Evolutionary conservation across 371 early-diverging fungal genomes (phyloP).

Genomic region (Mortierella sp.): DNA sequence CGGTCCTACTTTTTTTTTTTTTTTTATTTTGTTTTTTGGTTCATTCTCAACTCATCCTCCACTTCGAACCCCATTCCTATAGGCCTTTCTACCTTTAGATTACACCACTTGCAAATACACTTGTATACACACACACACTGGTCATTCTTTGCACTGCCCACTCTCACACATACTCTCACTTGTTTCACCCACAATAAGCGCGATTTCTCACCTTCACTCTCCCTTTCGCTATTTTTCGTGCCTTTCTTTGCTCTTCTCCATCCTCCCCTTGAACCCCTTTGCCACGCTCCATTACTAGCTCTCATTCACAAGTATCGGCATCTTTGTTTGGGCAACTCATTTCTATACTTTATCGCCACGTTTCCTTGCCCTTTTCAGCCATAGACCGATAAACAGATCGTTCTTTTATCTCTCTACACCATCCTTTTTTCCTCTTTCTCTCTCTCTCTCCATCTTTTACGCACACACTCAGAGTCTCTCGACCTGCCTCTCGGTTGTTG

Average conservation of each 20-base stretch:
- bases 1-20: background rate
- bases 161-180: constrained; percentile 2
- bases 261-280: constrained; percentile 7
- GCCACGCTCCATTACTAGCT: constrained; percentile 21
- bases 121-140: background rate
- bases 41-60: background rate
- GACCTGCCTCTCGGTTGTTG: constrained; percentile 10
- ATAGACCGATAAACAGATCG: background rate
- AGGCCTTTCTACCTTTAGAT: no score
- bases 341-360: background rate
- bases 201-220: constrained; percentile 4
- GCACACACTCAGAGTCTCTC: background rate
- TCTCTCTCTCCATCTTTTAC: background rate
- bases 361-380: background rate
- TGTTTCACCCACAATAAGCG: background rate
- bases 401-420: background rate
- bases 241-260: constrained; percentile 2
- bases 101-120: no score
- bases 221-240: constrained; percentile 2
- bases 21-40: background rate
- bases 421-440: background rate
- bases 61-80: no score
- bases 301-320: background rate
- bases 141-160: background rate
- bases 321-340: background rate